Evolutionary conservation across 108 stramenopile genomes (phyloP), one percentile per base, ranked within the genome.

Genomic region (Aureococcus anophagefferens): DNA sequence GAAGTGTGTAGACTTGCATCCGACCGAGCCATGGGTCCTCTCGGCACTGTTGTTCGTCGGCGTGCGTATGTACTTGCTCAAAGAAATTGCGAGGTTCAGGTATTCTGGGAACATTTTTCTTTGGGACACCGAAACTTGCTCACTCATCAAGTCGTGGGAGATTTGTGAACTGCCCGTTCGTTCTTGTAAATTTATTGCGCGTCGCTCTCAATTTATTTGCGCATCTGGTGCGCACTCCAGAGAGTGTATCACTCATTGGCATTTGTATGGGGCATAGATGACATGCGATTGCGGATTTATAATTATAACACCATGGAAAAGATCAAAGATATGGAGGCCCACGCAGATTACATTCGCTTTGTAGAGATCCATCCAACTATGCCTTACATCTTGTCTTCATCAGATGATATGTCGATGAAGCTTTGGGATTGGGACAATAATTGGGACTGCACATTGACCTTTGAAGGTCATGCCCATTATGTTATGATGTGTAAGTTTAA

Each of bases 251-350:
- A 25, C 51, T 59, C 1, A 25, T 59, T n/a, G n/a, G n/a, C n/a
- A n/a, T 25, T 4, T n/a, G n/a, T n/a, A n/a, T n/a, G n/a, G n/a
- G n/a, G n/a, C n/a, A 11, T 28, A 65, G 68, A 68, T 35, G 92
- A 93, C 73, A 93, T 93, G 93, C 81, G 89, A 66, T 37, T 98
- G 64, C 85, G 98, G 30, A 85, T 94, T 21, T 97, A 90, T 90
- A 99, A 99, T 79, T 99, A 96, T 88, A 97, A 97, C 77, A 99
- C 98, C 68, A 92, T 94, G 93, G 98, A 99, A 78, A 96, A 95
- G 75, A 85, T 98, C 68, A 91, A 93, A 82, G 94, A 94, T 68
- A 91, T 94, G 80, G 98, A 99, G 79, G 98, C 94, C 1, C 98
- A 99, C 83, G 89, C 89, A 33, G 98, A 99, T 86, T 99, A 97